Percentiles rank a stretch among this genome's conserved stretches.
Evolutionary conservation across 2,329 filamentous ascomycete genomes (phyloP).

Genomic region (Colletotrichum viniferum): DNA sequence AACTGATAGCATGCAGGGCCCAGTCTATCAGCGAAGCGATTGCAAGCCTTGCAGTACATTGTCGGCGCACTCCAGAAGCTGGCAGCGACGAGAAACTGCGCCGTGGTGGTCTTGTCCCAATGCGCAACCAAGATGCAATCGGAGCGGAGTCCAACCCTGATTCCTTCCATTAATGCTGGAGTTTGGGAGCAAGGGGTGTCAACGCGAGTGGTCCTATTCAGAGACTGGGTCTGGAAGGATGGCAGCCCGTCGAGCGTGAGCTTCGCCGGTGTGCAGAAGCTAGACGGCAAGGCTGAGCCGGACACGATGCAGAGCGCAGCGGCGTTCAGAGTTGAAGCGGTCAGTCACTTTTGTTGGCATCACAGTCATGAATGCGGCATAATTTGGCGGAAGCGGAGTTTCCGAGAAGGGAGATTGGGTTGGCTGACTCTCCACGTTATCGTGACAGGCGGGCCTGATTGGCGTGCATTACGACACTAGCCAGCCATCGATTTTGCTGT

Average conservation of each 20-base stretch:
- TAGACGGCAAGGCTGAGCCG: conserved; percentile 54
- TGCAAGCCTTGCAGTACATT: conserved; percentile 64
- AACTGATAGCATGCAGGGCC: conserved; percentile 31
- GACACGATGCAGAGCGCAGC: conserved; percentile 47
- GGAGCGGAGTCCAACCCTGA: conserved; percentile 69
- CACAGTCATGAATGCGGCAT: background rate
- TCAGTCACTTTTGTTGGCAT: conserved; percentile 32
- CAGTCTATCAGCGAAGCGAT: conserved; percentile 44
- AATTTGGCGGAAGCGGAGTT: conserved; percentile 14
- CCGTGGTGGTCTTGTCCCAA: conserved; percentile 78
- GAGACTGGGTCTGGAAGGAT: conserved; percentile 69
- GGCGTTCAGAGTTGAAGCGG: conserved; percentile 54
- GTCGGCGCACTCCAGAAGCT: conserved; percentile 76
- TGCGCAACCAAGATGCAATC: conserved; percentile 80
- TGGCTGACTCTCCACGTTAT: conserved; percentile 11
- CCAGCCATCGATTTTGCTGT: conserved; percentile 34
- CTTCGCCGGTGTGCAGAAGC: conserved; percentile 69
- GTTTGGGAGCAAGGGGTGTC: conserved; percentile 83
- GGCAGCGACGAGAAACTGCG: conserved; percentile 73
- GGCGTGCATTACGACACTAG: conserved; percentile 44
- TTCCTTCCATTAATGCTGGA: conserved; percentile 74
- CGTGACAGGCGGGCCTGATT: conserved; percentile 46
- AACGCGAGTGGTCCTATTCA: conserved; percentile 77
- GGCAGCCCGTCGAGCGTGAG: conserved; percentile 53
- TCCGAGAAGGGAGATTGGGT: background rate